phyloP scores from a whole-genome alignment of 768 basidiomycete genomes.

The Lactarius quietus region DNA sequence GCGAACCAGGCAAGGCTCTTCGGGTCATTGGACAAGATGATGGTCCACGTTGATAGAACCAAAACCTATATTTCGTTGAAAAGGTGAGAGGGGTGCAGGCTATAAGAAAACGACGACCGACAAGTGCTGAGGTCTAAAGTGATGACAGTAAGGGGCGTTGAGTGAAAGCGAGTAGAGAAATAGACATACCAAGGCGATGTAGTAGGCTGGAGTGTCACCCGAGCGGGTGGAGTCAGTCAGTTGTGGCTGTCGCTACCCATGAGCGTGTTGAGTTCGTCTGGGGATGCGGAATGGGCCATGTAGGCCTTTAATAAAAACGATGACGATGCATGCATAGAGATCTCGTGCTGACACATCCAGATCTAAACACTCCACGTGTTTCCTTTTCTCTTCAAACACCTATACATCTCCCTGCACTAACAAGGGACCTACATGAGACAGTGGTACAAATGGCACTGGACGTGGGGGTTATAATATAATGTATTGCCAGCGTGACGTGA shows the following conservation, averaged over 20 bases:
- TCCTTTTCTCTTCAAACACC: too few species aligned
- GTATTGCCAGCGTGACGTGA: too few species aligned
- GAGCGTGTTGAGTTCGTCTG: conserved; percentile 11
- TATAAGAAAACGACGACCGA: neutral
- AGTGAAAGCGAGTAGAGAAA: neutral
- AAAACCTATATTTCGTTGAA: conserved; percentile 12
- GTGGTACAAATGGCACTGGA: too few species aligned
- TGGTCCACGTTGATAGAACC: conserved; percentile 40
- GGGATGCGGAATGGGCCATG: neutral
- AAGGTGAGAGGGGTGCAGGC: neutral
- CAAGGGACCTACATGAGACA: too few species aligned
- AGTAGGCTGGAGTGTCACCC: conserved; percentile 37
- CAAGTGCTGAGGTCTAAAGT: conserved; percentile 19
- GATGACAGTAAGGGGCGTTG: conserved; percentile 9
- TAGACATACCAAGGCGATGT: conserved; percentile 38
- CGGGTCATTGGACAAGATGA: conserved; percentile 46
- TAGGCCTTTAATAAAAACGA: neutral
- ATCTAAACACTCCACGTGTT: neutral
- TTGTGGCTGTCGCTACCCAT: conserved; percentile 26
- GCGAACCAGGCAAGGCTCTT: conserved; percentile 54
- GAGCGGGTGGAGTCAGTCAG: conserved; percentile 38
- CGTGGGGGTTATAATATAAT: too few species aligned
- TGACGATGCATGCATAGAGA: neutral
- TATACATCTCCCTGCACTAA: too few species aligned
- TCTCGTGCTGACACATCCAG: neutral